Conservation (phyloP, 768 basidiomycete genomes). For the Chalciporus pseudorubinellus region DNA sequence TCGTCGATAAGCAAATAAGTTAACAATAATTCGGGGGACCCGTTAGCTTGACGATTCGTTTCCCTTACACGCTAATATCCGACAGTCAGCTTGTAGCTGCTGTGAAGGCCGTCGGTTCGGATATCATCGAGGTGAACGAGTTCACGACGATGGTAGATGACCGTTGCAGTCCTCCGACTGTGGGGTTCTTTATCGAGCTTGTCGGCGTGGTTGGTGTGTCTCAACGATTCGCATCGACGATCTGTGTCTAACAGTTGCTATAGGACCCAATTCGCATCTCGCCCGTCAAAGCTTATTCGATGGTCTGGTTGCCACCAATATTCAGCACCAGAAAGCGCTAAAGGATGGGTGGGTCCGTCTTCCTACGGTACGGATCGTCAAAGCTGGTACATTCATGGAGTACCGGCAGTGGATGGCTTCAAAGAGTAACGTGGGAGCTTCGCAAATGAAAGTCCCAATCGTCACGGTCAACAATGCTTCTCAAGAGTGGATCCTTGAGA, state of each 20-base stretch:
- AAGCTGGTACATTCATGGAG: slow-evolving; percentile 19
- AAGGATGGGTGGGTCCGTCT: slow-evolving; percentile 5
- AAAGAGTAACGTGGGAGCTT: slow-evolving; percentile 12
- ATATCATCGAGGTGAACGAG: background rate
- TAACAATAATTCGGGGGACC: slow-evolving; percentile 10
- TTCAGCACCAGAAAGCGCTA: slow-evolving; percentile 14
- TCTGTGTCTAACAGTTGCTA: too few species aligned
- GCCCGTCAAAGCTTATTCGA: background rate
- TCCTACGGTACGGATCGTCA: slow-evolving; percentile 16
- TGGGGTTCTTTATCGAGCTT: slow-evolving; percentile 7
- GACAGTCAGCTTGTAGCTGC: background rate
- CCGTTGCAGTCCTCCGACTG: background rate
- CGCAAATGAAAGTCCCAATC: slow-evolving; percentile 20
- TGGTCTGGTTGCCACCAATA: background rate
- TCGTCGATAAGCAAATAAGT: slow-evolving; percentile 7
- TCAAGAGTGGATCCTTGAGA: slow-evolving; percentile 15
- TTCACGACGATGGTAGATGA: background rate
- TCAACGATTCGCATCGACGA: too few species aligned
- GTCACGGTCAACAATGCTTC: slow-evolving; percentile 15
- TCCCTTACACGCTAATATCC: background rate
- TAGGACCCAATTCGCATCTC: too few species aligned
- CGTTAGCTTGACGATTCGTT: background rate
- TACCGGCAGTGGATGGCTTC: slow-evolving; percentile 22
- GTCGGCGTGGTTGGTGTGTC: background rate
- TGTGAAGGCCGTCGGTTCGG: background rate